A percentile compares a stretch with the other conserved stretches of the same genome.
Conservation (phyloP, 306 rosid species). For the Gynostemma pentaphyllum region DNA sequence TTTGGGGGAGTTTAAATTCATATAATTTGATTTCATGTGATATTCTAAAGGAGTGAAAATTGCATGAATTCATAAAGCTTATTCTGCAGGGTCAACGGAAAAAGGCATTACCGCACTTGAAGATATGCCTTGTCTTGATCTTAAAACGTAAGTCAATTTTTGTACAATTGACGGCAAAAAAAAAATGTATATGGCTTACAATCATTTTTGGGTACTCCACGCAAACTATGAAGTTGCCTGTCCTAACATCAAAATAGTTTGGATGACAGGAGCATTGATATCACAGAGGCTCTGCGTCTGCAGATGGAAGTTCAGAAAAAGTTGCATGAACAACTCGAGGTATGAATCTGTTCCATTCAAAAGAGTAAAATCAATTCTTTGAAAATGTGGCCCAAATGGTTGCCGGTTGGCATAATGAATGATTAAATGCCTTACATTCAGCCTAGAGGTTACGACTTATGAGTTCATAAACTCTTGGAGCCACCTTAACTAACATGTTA, state of each 20-base stretch:
- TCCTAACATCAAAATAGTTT: conserved; percentile 6
- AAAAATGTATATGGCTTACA: too few species aligned
- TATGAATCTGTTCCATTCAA: conserved; percentile 19
- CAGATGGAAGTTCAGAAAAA: conserved; percentile 99
- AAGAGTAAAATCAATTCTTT: not conserved
- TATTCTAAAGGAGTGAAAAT: not conserved
- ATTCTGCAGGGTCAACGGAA: conserved; percentile 55
- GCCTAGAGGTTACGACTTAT: not conserved
- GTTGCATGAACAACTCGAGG: conserved; percentile 98
- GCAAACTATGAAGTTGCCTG: not conserved
- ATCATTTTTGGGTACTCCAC: too few species aligned
- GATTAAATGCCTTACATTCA: not conserved
- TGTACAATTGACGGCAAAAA: too few species aligned
- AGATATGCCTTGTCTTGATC: conserved; percentile 72
- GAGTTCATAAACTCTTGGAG: not conserved
- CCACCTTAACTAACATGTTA: not conserved
- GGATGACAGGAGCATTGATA: conserved; percentile 67
- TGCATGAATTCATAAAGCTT: not conserved
- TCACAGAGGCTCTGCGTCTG: conserved; percentile 95
- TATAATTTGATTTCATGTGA: too few species aligned
- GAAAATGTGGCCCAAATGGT: not conserved
- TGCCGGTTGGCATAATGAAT: not conserved
- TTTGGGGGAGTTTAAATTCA: not conserved
- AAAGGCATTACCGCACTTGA: conserved; percentile 52
- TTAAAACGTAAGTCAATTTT: conserved; percentile 67